Conservation (phyloP, 352 stramenopile genomes). For the Phytophthora citrophthora region DNA sequence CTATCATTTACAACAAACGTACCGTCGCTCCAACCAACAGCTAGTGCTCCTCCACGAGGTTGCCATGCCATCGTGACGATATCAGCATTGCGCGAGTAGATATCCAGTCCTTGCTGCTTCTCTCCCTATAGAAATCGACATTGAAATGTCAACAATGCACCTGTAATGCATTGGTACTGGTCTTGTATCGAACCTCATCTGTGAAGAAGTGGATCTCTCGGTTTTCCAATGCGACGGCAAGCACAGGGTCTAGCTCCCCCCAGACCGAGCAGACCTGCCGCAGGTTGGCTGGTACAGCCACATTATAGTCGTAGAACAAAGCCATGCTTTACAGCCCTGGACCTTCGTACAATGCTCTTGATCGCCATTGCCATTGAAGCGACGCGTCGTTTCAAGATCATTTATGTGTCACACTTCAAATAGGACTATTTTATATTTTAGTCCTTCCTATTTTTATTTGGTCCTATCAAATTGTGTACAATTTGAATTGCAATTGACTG, state of each 20-base stretch:
- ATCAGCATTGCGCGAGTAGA: slow-evolving; percentile 68
- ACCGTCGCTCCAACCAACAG: slow-evolving; percentile 87
- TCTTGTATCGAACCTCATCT: slow-evolving; percentile 66
- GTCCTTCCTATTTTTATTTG: slow-evolving; percentile 5
- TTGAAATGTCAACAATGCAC: not conserved
- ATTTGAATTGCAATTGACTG: slow-evolving; percentile 35
- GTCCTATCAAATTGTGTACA: not conserved
- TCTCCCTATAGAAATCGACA: slow-evolving; percentile 52
- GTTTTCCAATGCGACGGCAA: slow-evolving; percentile 86
- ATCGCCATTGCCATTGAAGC: slow-evolving; percentile 5
- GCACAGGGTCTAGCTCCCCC: slow-evolving; percentile 83
- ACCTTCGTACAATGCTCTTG: slow-evolving; percentile 12
- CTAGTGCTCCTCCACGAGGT: slow-evolving; percentile 76
- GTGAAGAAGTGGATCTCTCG: slow-evolving; percentile 91
- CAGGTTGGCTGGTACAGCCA: slow-evolving; percentile 66
- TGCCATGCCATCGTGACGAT: slow-evolving; percentile 90
- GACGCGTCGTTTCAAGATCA: slow-evolving; percentile 31
- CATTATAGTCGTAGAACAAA: slow-evolving; percentile 87
- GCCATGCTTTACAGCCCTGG: slow-evolving; percentile 34
- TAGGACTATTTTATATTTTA: not conserved
- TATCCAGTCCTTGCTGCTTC: slow-evolving; percentile 58
- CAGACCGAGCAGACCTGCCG: slow-evolving; percentile 81
- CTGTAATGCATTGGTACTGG: not conserved
- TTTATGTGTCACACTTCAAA: not conserved
- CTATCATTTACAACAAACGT: slow-evolving; percentile 4